A percentile compares a stretch with the other conserved stretches of the same genome.
These are phyloP conservation scores for Trifolium dubium DNA, from an alignment of 306 rosid genomes.

Conservation along the genomic window DNA sequence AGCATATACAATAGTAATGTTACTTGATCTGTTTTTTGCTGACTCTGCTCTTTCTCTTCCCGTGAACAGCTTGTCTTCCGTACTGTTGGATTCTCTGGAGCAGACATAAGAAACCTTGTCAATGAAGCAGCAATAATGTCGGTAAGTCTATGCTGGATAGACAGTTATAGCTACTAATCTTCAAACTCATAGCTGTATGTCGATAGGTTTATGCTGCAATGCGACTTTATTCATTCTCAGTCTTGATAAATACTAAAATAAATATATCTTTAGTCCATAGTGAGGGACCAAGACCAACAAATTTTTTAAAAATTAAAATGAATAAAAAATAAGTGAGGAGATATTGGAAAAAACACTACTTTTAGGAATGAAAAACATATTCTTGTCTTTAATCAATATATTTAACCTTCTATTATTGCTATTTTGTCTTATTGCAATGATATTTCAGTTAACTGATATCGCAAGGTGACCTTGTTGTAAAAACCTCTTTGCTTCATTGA, in stretches of 20 bases:
- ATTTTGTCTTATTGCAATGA: no score
- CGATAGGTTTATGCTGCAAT: no score
- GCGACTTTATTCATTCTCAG: neutral
- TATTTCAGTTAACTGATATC: no score
- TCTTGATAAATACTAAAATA: neutral
- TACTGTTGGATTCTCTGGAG: constrained; percentile 96
- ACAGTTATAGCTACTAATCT: constrained; percentile 19
- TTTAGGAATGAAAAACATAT: neutral
- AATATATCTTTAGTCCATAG: neutral
- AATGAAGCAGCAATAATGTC: constrained; percentile 99
- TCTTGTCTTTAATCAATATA: neutral
- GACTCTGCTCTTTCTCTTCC: constrained; percentile 39
- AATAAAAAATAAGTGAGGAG: neutral
- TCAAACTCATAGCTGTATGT: neutral
- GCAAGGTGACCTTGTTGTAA: no score
- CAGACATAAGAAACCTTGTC: constrained; percentile 92
- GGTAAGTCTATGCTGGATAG: constrained; percentile 58
- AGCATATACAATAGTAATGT: neutral
- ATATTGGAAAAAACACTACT: neutral
- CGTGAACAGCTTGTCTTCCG: constrained; percentile 89
- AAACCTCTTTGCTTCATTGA: no score
- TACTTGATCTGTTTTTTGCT: constrained; percentile 39
- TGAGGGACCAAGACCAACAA: neutral
- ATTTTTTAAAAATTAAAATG: neutral
- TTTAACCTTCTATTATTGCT: neutral